Conservation (phyloP, 768 basidiomycete species). For the Dentipellis sp. region DNA sequence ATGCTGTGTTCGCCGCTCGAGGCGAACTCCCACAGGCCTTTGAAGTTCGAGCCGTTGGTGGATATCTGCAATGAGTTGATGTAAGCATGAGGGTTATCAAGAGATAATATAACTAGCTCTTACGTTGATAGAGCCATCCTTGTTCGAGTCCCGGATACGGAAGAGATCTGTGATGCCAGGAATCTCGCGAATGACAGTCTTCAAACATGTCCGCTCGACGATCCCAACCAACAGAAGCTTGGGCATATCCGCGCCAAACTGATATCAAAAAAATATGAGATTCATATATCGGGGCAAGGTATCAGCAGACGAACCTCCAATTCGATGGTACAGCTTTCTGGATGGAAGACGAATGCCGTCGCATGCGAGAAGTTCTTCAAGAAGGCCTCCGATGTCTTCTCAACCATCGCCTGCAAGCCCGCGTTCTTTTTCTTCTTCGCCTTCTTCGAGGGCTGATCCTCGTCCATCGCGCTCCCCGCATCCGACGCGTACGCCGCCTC, state of each 20-base stretch:
- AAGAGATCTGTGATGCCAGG: conserved; percentile 85
- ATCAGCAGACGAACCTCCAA: conserved; percentile 56
- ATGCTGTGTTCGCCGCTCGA: conserved; percentile 33
- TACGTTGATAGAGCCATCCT: conserved; percentile 32
- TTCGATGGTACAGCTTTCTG: conserved; percentile 62
- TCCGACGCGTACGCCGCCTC: conserved; percentile 53
- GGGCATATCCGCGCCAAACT: conserved; percentile 86
- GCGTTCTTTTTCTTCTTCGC: conserved; percentile 14
- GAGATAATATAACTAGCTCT: no score
- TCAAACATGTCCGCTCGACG: conserved; percentile 78
- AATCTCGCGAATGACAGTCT: conserved; percentile 84
- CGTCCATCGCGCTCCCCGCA: conserved; percentile 23
- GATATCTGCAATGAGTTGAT: conserved; percentile 40
- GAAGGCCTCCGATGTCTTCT: conserved; percentile 42
- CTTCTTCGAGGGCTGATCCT: conserved; percentile 25
- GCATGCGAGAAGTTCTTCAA: conserved; percentile 52
- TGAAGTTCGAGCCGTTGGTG: conserved; percentile 91
- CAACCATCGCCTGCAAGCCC: conserved; percentile 31
- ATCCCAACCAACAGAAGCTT: conserved; percentile 93
- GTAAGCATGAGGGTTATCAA: no score
- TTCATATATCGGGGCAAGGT: not conserved
- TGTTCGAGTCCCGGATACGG: conserved; percentile 52
- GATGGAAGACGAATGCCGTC: conserved; percentile 63
- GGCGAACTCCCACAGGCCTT: conserved; percentile 75
- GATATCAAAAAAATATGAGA: not conserved